Evolutionary conservation across 2,329 filamentous ascomycete genomes (phyloP), one percentile per base, ranked within the genome.

Genomic region (Beauveria sp.): DNA sequence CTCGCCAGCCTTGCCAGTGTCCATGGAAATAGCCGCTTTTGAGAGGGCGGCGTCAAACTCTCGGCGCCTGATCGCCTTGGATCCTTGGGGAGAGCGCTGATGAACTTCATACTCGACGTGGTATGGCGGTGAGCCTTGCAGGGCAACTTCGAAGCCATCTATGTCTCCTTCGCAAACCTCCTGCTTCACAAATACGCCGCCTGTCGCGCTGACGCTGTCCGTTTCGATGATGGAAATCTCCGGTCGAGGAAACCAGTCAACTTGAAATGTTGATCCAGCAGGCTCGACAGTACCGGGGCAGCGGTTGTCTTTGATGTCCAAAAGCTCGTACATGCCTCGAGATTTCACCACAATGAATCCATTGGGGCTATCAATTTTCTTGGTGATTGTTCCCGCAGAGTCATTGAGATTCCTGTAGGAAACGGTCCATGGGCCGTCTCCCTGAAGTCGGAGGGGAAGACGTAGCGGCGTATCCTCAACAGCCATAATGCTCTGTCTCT

Each of bases 131-230:
- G 87, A 83, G 60, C 90, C 93, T 71, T 84, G 84, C 64, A 99
- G 82, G 48, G 83, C 82, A 58, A 99, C 78, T 69, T 97, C 92
- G 60, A 97, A 86, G 3, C 87, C 86, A 72, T 97, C 93, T 69
- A 96, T 89, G 64, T 97, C 93, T 34, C 93, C 93, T 76, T 99
- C 92, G 70, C 94, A 99, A 34, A 99, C 88, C 63, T 92, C 87
- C 47, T 86, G 83, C 73, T 96, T 96, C 66, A 86, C 71, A 70
- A 87, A 89, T 40, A 80, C 79, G 30, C 79, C 77, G 9, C 77
- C 78, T 18, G 79, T 77, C 41, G 80, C 74, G 18, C 77, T 77
- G 52, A 90, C 80, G 52, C 86, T 83, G 4, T 85, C 79, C n/a
- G 84, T 84, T 63, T 88, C 82, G 6, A 86, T 79, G 51, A 94